Evolutionary conservation across 495 filamentous ascomycete genomes (phyloP).

Genomic region (Penicillium arizonense): DNA sequence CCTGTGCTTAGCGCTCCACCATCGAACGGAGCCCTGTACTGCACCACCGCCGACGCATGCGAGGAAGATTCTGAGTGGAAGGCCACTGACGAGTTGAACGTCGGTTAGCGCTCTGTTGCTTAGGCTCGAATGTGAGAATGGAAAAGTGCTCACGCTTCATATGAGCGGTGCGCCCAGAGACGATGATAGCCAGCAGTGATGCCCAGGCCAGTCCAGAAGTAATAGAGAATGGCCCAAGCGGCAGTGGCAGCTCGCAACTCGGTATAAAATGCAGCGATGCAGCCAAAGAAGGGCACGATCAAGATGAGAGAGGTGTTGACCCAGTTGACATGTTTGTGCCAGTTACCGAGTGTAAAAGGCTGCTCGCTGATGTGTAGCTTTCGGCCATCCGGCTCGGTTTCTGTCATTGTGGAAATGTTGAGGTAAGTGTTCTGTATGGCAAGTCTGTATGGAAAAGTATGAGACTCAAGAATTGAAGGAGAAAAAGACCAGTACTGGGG

Average conservation of each 20-base stretch:
- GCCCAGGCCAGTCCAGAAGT: slow-evolving; percentile 80
- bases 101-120: not conserved
- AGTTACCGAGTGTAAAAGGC: slow-evolving; percentile 76
- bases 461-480: not conserved
- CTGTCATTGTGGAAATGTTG: slow-evolving; percentile 2
- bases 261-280: slow-evolving; percentile 70
- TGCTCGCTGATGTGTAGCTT: slow-evolving; percentile 45
- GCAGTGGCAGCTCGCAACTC: slow-evolving; percentile 65
- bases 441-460: no score
- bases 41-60: slow-evolving; percentile 84
- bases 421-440: no score
- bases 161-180: slow-evolving; percentile 86
- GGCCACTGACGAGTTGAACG: slow-evolving; percentile 51
- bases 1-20: slow-evolving; percentile 90
- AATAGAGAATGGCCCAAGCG: slow-evolving; percentile 75
- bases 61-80: slow-evolving; percentile 80
- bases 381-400: slow-evolving; percentile 1
- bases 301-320: slow-evolving; percentile 79
- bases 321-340: slow-evolving; percentile 93
- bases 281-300: slow-evolving; percentile 69
- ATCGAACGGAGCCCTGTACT: slow-evolving; percentile 86
- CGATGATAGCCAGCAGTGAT: slow-evolving; percentile 74
- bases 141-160: slow-evolving; percentile 29
- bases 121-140: not conserved
- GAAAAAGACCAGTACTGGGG: not conserved